Evolutionary conservation across 805 yeast species (phyloP).

Genomic region (Spathaspora girioi): DNA sequence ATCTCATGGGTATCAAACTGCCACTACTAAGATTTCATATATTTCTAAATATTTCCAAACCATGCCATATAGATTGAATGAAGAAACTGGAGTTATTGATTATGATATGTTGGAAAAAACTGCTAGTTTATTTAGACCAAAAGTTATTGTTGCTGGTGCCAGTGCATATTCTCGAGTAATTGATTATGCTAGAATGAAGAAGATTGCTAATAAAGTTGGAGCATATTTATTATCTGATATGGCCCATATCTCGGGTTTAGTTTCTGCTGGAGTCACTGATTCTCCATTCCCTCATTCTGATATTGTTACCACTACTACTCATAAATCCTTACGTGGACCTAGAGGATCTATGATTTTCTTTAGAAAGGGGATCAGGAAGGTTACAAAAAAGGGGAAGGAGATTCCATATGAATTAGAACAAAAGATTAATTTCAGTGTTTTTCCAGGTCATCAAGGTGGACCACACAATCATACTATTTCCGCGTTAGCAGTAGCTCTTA

Average conservation of each 20-base stretch:
- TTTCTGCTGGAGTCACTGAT: conserved; percentile 93
- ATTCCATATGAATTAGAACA: conserved; percentile 86
- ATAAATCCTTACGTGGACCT: conserved; percentile 98
- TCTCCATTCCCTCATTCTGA: conserved; percentile 97
- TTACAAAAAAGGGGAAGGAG: conserved; percentile 88
- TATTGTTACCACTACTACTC: conserved; percentile 97
- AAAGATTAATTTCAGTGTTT: conserved; percentile 95
- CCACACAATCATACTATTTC: conserved; percentile 99
- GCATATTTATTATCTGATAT: conserved; percentile 95
- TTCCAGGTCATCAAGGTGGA: conserved; percentile 99
- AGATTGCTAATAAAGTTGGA: conserved; percentile 95
- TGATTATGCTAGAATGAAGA: conserved; percentile 94
- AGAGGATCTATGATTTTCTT: conserved; percentile 99
- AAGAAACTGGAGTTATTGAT: conserved; percentile 90
- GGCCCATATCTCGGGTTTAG: conserved; percentile 97
- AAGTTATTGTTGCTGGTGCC: conserved; percentile 95
- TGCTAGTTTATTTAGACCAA: conserved; percentile 91
- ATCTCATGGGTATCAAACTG: conserved; percentile 98
- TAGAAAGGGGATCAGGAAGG: conserved; percentile 90
- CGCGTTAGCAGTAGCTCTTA: conserved; percentile 94
- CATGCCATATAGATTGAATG: conserved; percentile 95
- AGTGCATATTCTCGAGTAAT: conserved; percentile 96
- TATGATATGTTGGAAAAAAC: conserved; percentile 92
- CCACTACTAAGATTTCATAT: conserved; percentile 87
- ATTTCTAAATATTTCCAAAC: conserved; percentile 97